phyloP scores from a whole-genome alignment of 2,329 filamentous ascomycete species.

The Lachnellula hyalina region DNA sequence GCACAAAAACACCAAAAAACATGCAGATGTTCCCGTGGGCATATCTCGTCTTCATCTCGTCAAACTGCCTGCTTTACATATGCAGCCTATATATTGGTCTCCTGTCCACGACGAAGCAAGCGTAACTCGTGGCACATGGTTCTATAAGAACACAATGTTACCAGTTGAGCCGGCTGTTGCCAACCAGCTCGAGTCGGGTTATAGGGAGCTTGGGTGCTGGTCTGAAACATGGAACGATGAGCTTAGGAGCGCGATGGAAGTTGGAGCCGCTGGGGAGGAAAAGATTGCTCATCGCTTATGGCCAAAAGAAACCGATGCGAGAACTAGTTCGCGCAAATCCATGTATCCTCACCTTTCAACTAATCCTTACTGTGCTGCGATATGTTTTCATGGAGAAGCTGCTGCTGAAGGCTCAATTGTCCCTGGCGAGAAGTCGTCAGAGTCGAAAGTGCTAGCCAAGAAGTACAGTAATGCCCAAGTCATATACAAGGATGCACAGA shows the following conservation, averaged over 20 bases:
- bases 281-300: conserved; percentile 79
- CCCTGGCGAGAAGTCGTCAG: conserved; percentile 15
- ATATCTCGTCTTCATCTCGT: conserved; percentile 88
- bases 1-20: conserved; percentile 27
- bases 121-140: conserved; percentile 88
- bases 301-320: conserved; percentile 51
- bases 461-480: conserved; percentile 74
- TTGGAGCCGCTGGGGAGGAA: conserved; percentile 83
- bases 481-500: conserved; percentile 72
- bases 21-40: conserved; percentile 70
- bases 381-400: conserved; percentile 55
- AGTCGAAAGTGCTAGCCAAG: conserved; percentile 34
- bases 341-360: conserved; percentile 26
- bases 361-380: conserved; percentile 54
- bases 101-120: conserved; percentile 83
- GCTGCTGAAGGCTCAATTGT: conserved; percentile 47
- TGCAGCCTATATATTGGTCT: conserved; percentile 98
- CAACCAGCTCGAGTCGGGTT: conserved; percentile 90
- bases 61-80: conserved; percentile 71
- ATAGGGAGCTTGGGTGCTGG: conserved; percentile 80
- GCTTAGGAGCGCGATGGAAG: conserved; percentile 80
- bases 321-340: conserved; percentile 30
- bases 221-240: conserved; percentile 91
- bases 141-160: conserved; percentile 92
- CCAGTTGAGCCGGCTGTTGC: conserved; percentile 81